Evolutionary conservation across 2,329 filamentous ascomycete species (phyloP).

Genomic region (Ceratocystiopsis sp.): DNA sequence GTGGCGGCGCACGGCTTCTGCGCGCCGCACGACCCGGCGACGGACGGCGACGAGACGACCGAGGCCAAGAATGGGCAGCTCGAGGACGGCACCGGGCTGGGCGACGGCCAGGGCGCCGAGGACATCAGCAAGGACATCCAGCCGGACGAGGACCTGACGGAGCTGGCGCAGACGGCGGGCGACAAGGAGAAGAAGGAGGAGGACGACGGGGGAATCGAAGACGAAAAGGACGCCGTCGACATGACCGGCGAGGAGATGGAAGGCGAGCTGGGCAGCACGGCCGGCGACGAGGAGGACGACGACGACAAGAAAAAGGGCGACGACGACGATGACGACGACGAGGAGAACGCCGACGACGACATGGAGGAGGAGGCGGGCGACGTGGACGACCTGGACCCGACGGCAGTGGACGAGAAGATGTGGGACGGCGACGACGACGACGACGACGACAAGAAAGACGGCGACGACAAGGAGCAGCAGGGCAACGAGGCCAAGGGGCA

Average conservation of each 20-base stretch:
- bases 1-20: conserved; percentile 82
- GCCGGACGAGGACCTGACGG: conserved; percentile 81
- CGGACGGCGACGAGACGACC: conserved; percentile 49
- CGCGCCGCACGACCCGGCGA: conserved; percentile 64
- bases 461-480: conserved; percentile 55
- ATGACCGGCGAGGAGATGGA: conserved; percentile 88
- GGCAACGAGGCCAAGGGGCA: conserved; percentile 41
- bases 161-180: conserved; percentile 73
- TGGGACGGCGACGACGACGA: conserved; percentile 79
- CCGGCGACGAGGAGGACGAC: conserved; percentile 44
- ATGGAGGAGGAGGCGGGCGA: conserved; percentile 83
- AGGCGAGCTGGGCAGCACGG: conserved; percentile 55
- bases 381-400: conserved; percentile 79
- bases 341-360: conserved; percentile 45
- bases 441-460: conserved; percentile 69
- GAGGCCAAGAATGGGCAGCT: conserved; percentile 45
- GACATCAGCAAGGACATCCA: conserved; percentile 96
- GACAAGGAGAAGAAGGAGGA: conserved; percentile 46
- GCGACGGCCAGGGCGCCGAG: conserved; percentile 86
- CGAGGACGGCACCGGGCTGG: conserved; percentile 82
- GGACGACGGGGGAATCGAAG: conserved; percentile 48
- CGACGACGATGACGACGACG: conserved; percentile 38
- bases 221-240: conserved; percentile 74
- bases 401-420: conserved; percentile 93
- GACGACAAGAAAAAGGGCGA: conserved; percentile 41